A percentile compares a stretch with the other conserved stretches of the same genome.
These are phyloP conservation scores for Alisma plantagoaquatica DNA, from an alignment of 106 monocot genomes.

Conservation along the genomic window DNA sequence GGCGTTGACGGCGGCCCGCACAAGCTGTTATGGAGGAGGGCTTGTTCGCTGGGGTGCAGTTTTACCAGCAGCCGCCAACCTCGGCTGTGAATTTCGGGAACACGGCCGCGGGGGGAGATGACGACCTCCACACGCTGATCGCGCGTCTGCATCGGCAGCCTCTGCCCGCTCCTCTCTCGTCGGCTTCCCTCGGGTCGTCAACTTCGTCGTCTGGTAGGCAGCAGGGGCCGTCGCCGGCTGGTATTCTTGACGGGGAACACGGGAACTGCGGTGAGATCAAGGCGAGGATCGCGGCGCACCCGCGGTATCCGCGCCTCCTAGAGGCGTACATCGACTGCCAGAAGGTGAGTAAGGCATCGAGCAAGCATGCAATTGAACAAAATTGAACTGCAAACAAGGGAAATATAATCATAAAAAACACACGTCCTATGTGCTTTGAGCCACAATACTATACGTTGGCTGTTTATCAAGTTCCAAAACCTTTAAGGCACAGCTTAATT, in stretches of 20 bases:
- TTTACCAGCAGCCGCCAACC: conserved; percentile 10
- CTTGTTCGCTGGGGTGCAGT: conserved; percentile 20
- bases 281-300: conserved; percentile 53
- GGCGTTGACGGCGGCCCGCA: too few species aligned
- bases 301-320: conserved; percentile 43
- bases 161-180: background rate
- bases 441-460: background rate
- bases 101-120: background rate
- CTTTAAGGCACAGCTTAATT: background rate
- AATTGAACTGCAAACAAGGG: too few species aligned
- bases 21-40: conserved; percentile 30
- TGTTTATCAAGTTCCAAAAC: background rate
- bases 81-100: background rate
- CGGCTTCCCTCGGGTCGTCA: background rate
- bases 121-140: conserved; percentile 26
- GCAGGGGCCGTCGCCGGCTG: too few species aligned
- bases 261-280: conserved; percentile 15
- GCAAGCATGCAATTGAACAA: background rate
- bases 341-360: conserved; percentile 18
- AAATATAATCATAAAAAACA: too few species aligned
- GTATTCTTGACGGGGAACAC: background rate
- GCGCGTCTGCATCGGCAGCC: conserved; percentile 7
- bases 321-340: conserved; percentile 59
- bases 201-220: too few species aligned
- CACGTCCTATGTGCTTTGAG: background rate